Evolutionary conservation across 1,139 yeast genomes (phyloP).

Genomic region (Geotrichum aggregatum): DNA sequence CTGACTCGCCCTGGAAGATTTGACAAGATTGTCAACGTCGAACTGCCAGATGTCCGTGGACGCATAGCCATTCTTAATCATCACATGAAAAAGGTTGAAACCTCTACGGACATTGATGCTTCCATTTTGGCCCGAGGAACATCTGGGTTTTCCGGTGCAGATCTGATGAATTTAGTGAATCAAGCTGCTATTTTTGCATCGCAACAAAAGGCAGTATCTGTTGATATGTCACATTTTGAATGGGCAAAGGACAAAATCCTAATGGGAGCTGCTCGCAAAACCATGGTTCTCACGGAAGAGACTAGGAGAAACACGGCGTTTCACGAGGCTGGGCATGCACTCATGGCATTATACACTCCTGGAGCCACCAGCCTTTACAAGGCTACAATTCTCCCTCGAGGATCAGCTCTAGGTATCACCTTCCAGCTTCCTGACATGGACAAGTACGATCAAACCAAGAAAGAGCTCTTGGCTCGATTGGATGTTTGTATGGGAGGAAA

Average conservation of each 20-base stretch:
- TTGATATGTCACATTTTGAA: slow-evolving; percentile 87
- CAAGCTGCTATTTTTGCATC: slow-evolving; percentile 98
- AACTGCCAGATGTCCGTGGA: slow-evolving; percentile 96
- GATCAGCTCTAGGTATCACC: slow-evolving; percentile 92
- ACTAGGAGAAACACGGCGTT: slow-evolving; percentile 90
- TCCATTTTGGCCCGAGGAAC: slow-evolving; percentile 91
- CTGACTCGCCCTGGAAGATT: slow-evolving; percentile 97
- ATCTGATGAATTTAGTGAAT: slow-evolving; percentile 86
- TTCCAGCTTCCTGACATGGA: slow-evolving; percentile 98
- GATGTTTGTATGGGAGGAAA: slow-evolving; percentile 99
- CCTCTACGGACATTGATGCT: slow-evolving; percentile 81
- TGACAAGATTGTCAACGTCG: slow-evolving; percentile 92
- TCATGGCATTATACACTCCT: slow-evolving; percentile 85
- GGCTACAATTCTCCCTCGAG: slow-evolving; percentile 95
- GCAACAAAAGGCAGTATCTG: slow-evolving; percentile 83
- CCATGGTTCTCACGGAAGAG: slow-evolving; percentile 96
- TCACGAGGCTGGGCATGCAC: slow-evolving; percentile 99
- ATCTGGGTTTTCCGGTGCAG: slow-evolving; percentile 97
- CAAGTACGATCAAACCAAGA: slow-evolving; percentile 85
- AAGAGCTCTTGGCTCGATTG: slow-evolving; percentile 82
- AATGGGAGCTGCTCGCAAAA: slow-evolving; percentile 97
- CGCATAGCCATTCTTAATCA: slow-evolving; percentile 87
- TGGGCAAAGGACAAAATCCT: slow-evolving; percentile 98
- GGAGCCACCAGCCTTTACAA: slow-evolving; percentile 97
- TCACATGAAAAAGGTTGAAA: slow-evolving; percentile 87